Percentiles rank a stretch among this genome's conserved stretches.
Conservation (phyloP, 352 stramenopile species). For the Phytophthora macrochlamydospora region DNA sequence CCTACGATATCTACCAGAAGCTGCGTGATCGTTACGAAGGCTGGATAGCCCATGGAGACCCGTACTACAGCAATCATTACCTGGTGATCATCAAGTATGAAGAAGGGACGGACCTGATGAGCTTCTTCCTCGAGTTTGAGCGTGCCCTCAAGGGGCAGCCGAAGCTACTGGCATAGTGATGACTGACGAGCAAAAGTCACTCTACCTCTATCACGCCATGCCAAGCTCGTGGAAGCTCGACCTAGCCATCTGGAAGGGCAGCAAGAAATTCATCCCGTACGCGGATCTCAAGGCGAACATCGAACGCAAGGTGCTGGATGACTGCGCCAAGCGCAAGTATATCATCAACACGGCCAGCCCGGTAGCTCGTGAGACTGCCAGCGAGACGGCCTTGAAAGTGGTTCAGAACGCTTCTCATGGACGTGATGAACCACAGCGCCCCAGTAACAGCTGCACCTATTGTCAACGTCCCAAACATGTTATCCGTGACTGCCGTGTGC, state of each 20-base stretch:
- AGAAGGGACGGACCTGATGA: not conserved
- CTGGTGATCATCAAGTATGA: constrained; percentile 12
- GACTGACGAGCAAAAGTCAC: constrained; percentile 3
- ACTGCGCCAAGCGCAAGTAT: not conserved
- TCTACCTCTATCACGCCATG: constrained; percentile 15
- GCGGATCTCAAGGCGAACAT: not conserved
- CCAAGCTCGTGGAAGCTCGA: constrained; percentile 11
- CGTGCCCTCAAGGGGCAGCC: constrained; percentile 6
- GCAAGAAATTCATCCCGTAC: constrained; percentile 23
- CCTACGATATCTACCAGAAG: constrained; percentile 12
- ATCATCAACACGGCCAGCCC: not conserved
- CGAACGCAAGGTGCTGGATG: not conserved
- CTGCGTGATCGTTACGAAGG: constrained; percentile 16
- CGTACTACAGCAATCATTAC: constrained; percentile 7
- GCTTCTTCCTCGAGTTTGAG: constrained; percentile 13
- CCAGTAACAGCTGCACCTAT: not conserved
- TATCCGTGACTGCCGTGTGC: constrained; percentile 25
- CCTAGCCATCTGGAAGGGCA: constrained; percentile 51
- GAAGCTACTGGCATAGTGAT: constrained; percentile 8
- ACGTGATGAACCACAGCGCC: not conserved
- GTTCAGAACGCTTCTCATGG: not conserved
- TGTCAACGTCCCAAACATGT: not conserved
- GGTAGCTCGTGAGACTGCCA: not conserved
- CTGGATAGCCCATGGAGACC: constrained; percentile 2
- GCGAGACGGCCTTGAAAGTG: not conserved